A percentile compares a stretch with the other conserved stretches of the same genome.
Evolutionary conservation across 306 rosid species (phyloP).

Genomic region (Luffa acutangula): DNA sequence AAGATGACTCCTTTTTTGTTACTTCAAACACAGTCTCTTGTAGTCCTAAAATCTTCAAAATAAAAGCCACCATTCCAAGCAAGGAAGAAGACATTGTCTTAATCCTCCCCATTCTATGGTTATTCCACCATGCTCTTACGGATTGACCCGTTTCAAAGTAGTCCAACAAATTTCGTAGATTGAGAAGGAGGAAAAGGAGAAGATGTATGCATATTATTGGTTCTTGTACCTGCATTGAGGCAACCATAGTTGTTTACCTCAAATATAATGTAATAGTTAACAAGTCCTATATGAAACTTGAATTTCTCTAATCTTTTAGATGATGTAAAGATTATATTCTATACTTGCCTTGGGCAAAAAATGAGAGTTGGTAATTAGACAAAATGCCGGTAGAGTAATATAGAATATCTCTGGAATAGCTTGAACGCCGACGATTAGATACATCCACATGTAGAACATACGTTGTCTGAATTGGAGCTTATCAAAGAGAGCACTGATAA

Average conservation of each 20-base stretch:
- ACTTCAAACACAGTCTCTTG: slow-evolving; percentile 39
- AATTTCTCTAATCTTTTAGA: neutral
- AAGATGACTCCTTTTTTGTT: slow-evolving; percentile 37
- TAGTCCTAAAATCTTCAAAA: slow-evolving; percentile 30
- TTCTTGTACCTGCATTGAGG: slow-evolving; percentile 24
- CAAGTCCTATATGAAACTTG: neutral
- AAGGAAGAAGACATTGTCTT: slow-evolving; percentile 26
- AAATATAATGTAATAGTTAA: neutral
- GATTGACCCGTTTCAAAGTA: slow-evolving; percentile 28
- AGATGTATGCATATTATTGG: slow-evolving; percentile 19
- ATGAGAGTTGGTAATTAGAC: slow-evolving; percentile 42
- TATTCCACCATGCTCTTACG: slow-evolving; percentile 67
- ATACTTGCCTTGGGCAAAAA: slow-evolving; percentile 53
- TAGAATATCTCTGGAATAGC: slow-evolving; percentile 34
- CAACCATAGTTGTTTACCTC: neutral
- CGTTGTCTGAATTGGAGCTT: slow-evolving; percentile 37
- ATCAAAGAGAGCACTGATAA: slow-evolving; percentile 22
- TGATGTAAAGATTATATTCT: neutral
- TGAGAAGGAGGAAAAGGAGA: slow-evolving; percentile 15
- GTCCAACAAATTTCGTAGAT: slow-evolving; percentile 18
- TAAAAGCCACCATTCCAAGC: slow-evolving; percentile 24
- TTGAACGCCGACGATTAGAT: slow-evolving; percentile 18
- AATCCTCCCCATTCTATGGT: slow-evolving; percentile 44
- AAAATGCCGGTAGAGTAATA: slow-evolving; percentile 32
- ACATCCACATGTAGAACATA: slow-evolving; percentile 33